Evolutionary conservation across 495 filamentous ascomycete species (phyloP), one percentile per base, ranked within the genome.

Genomic region (Aspergillus sparsus): DNA sequence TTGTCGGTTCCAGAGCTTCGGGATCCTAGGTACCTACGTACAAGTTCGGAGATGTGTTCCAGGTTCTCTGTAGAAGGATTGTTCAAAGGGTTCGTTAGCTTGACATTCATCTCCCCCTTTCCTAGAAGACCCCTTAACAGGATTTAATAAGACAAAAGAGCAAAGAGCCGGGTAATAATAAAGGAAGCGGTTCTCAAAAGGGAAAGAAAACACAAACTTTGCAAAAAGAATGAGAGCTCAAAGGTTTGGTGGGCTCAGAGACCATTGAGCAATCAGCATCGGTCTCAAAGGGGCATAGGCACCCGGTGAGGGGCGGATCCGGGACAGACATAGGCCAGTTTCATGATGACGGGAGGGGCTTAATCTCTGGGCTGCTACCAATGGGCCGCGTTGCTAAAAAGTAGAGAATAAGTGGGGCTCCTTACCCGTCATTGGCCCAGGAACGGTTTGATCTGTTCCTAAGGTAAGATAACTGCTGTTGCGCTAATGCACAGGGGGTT

Each of bases 271-370:
- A 55, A 55, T 50, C 58, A 55, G 49, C 44, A 49, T 21, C 51
- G 37, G 33, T 27, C 53, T 47, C n/a, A 50, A 47, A 53, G 11
- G 16, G 21, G 57, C 36, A 13, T 50, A 53, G 53, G 54, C 16
- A 47, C 21, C 21, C 27, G n/a, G 56, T 15, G 51, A 51, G 44
- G 55, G 53, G 33, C 33, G 44, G 7, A 57, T 47, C 59, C 47
- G 35, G 50, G 47, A 60, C 31, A 13, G 58, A 59, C 36, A 44
- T 63, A 58, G 58, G 41, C 34, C 53, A 44, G 64, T 67, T 63
- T 63, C 64, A 67, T 51, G 50, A 58, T 66, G 53, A 61, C 45
- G 62, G 58, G 41, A 41, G 55, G 61, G 36, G 49, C 47, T 58
- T 49, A 31, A 39, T 49, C 49, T 60, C 45, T 53, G 21, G 44